Percentiles rank a stretch among this genome's conserved stretches.
Evolutionary conservation across 139 green algal genomes (phyloP).

Genomic region (Chlamydomonas incerta): DNA sequence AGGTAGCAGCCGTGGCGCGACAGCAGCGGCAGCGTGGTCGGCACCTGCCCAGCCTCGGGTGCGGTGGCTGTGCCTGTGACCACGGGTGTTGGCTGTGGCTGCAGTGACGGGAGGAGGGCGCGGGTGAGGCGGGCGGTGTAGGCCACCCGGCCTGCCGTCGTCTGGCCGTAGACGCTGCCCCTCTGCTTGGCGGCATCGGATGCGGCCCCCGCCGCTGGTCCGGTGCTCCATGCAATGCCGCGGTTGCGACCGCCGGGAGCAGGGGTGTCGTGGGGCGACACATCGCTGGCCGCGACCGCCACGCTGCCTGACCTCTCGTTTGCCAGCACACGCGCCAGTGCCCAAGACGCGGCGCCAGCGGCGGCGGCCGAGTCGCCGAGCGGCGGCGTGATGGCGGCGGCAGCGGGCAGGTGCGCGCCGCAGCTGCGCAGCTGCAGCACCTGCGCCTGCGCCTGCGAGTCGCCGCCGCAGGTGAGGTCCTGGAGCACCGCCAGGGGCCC

Average conservation of each 20-base stretch:
- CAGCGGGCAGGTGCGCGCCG: not conserved
- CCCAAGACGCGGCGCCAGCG: too few relatives aligned
- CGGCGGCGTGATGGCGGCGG: not conserved
- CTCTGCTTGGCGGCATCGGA: too few relatives aligned
- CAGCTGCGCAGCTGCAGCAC: not conserved
- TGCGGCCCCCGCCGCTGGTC: too few relatives aligned
- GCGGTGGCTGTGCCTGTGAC: not conserved
- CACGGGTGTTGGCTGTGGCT: not conserved
- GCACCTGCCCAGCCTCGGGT: not conserved
- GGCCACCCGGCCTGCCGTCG: not conserved
- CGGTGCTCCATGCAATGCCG: too few relatives aligned
- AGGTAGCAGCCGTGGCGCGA: constrained; percentile 47
- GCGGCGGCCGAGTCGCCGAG: too few relatives aligned
- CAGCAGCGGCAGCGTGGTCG: not conserved
- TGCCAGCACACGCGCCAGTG: too few relatives aligned
- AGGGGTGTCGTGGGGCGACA: too few relatives aligned
- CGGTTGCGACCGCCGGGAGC: too few relatives aligned
- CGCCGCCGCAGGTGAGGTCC: not conserved
- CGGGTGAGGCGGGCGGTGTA: constrained; percentile 29
- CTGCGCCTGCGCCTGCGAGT: too few relatives aligned
- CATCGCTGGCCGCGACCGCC: too few relatives aligned
- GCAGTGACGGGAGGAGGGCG: too few relatives aligned
- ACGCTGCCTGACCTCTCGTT: too few relatives aligned
- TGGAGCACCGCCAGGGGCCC: constrained; percentile 24
- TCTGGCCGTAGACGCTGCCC: not conserved